Evolutionary conservation across 75 land plant genomes (phyloP), one percentile per base, ranked within the genome.

Genomic region (Picea glauca): DNA sequence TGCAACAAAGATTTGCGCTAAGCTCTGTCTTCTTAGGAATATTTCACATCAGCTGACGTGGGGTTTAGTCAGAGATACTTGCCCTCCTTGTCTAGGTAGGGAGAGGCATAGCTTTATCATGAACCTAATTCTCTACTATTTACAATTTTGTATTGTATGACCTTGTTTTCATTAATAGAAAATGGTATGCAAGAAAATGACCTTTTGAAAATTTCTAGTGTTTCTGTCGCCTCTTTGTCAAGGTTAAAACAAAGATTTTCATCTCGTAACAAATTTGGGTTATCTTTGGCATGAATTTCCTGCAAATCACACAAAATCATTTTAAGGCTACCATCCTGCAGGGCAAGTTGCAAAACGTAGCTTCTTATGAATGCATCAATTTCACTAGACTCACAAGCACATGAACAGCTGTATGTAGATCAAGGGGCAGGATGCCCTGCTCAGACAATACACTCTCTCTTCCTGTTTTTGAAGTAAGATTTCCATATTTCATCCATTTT

Each of bases 261-360:
- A 68, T 68, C 73, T 46, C 2, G 73, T 23, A 68, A 14, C 21
- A 68, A 68, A 40, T 15, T 68, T 68, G 73, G 50, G 40, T 68
- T 68, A 31, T 68, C 73, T 68, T 68, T 68, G 73, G 73, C 73
- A 7, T 40, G 73, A 68, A 1, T 68, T 68, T 68, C 50, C 73
- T 68, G 73, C 21, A 68, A 68, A 68, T 17, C 20, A 68, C 46
- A 40, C 73, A 68, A 68, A 35, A 68, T 11, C 20, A 68, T 20
- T 18, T 38, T 68, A 40, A 68, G 23, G 2, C n/a, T 14, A 11
- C 20, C 23, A 68, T 68, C 56, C 21, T 40, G 73, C 46, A 40
- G 54, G 46, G 40, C 21, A 40, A 13, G 17, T 18, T 31, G 13
- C 11, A 40, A 68, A 40, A 40, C 5, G 1, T 40, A 38, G 73